Conservation (phyloP, 1,284 basidiomycete species). For the Cryptococcus neoformans region DNA sequence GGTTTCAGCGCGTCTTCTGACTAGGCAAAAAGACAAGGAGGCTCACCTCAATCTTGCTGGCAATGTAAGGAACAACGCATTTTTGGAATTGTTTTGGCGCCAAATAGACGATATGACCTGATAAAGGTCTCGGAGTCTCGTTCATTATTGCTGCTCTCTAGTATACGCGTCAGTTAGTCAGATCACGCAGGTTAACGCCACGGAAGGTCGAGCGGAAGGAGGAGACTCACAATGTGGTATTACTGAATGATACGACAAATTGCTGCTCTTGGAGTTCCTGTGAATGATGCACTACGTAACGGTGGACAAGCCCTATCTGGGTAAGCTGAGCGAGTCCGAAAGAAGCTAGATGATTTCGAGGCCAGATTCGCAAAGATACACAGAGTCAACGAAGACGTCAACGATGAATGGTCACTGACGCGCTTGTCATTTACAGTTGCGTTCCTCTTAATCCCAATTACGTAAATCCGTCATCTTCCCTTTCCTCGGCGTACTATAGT, state of each 20-base stretch:
- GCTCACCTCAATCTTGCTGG: not conserved
- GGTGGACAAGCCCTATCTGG: too few species aligned
- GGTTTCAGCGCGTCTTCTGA: too few species aligned
- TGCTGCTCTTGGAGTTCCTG: not conserved
- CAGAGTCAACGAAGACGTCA: too few species aligned
- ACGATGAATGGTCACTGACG: too few species aligned
- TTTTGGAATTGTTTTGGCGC: slow-evolving; percentile 11
- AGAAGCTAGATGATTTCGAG: too few species aligned
- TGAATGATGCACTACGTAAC: not conserved
- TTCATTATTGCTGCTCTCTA: not conserved
- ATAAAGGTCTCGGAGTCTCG: not conserved
- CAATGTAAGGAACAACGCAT: not conserved
- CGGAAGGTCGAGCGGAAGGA: not conserved
- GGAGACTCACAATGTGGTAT: not conserved
- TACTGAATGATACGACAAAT: not conserved
- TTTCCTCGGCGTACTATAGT: too few species aligned
- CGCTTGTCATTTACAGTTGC: too few species aligned
- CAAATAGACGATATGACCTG: not conserved
- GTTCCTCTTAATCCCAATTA: too few species aligned
- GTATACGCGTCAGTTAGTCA: not conserved
- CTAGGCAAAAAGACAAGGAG: not conserved
- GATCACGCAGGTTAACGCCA: not conserved
- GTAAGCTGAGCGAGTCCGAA: too few species aligned
- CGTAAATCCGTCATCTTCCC: too few species aligned
- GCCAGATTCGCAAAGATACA: too few species aligned